Evolutionary conservation across 495 filamentous ascomycete genomes (phyloP).

Genomic region (Lasiosphaeria hispida): DNA sequence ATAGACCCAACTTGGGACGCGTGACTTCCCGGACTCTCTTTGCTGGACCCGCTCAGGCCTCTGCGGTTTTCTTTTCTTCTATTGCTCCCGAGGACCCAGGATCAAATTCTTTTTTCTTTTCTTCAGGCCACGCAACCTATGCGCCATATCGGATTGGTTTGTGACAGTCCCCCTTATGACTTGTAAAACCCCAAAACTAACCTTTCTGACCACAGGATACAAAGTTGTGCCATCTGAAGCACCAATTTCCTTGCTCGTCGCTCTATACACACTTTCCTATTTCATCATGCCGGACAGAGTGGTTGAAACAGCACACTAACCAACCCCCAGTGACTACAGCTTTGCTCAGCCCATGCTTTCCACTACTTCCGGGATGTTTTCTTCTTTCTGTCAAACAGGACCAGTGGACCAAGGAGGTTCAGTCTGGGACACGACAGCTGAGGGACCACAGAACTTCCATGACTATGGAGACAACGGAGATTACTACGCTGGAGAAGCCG

Average conservation of each 20-base stretch:
- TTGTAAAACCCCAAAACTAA: conserved; percentile 19
- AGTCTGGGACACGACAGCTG: conserved; percentile 50
- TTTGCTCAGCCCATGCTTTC: conserved; percentile 47
- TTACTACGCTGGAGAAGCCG: conserved; percentile 25
- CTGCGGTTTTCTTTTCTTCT: conserved; percentile 26
- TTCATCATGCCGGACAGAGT: conserved; percentile 24
- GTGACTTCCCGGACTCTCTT: conserved; percentile 6
- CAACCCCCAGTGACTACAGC: conserved; percentile 50
- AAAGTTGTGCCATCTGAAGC: conserved; percentile 48
- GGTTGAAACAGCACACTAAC: conserved; percentile 51
- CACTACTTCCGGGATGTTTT: conserved; percentile 50
- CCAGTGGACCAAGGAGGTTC: conserved; percentile 49
- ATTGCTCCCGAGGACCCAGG: conserved; percentile 8
- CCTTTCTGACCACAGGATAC: conserved; percentile 34
- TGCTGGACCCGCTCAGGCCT: conserved; percentile 29
- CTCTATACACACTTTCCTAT: conserved; percentile 35
- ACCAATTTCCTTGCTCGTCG: conserved; percentile 21
- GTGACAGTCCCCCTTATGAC: conserved; percentile 14
- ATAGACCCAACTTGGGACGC: not conserved
- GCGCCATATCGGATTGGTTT: conserved; percentile 22
- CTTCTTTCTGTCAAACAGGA: conserved; percentile 55
- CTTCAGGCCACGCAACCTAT: conserved; percentile 3
- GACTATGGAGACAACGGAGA: conserved; percentile 45
- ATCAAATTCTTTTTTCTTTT: not conserved
- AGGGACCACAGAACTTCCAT: conserved; percentile 54